Evolutionary conservation across 2,329 filamentous ascomycete genomes (phyloP), one percentile per base, ranked within the genome.

Genomic region (Microdochium bolleyi): DNA sequence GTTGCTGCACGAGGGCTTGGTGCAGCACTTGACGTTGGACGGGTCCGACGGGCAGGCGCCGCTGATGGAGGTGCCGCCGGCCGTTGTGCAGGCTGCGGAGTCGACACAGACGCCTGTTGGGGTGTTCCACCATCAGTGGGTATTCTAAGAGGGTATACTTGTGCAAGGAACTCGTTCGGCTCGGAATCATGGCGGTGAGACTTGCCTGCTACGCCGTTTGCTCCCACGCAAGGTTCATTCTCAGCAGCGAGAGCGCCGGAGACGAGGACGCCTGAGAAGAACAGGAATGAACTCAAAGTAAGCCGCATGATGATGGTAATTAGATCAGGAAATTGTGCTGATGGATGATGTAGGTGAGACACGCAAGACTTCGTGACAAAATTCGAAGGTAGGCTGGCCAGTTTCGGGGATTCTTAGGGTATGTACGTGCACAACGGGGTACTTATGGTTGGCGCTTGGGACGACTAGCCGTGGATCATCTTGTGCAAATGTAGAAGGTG

Each of bases 21-120:
- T 68, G 62, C 72, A 75, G 65, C 72, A 75, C 53, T 68, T 67
- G 51, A 75, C 61, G 60, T 68, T 58, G 53, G 60, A 58, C 1
- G 66, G 55, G 54, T 73, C 70, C 21, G 61, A 57, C 4, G 71
- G 70, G 56, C 73, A 75, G 30, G 64, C 67, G 19, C 68, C 67
- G 27, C 60, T 57, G 54, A 69, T 65, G 53, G 66, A 65, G 50
- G 62, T 68, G 41, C 72, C 73, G 52, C 72, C 71, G 16, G 55
- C 54, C 1, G 62, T 54, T 16, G 62, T 57, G 64, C 73, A 76
- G 24, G 61, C 55, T 3, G 64, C 52, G 2, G 64, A 66, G 25
- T 65, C 61, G 52, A 74, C 58, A 62, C 72, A 76, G 14, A 73
- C 71, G 38, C 69, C 69, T 49, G 59, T 41, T n/a, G 3, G 8